Conservation (phyloP, 345 rosid genomes). For the Gossypium anomalum region DNA sequence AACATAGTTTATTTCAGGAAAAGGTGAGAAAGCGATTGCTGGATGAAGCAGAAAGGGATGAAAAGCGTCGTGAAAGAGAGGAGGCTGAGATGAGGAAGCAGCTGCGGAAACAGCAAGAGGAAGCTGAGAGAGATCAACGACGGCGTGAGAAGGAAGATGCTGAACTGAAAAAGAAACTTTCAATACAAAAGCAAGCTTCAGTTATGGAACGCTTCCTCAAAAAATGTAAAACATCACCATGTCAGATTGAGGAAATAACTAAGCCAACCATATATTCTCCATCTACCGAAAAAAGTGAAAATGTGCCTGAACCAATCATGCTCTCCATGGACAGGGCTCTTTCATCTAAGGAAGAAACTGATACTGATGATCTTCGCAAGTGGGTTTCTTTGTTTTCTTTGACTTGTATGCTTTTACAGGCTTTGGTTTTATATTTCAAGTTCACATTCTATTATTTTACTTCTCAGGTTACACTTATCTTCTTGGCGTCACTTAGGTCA, state of each 20-base stretch:
- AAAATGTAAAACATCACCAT: slow-evolving; percentile 41
- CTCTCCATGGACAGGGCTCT: slow-evolving; percentile 54
- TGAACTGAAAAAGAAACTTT: slow-evolving; percentile 52
- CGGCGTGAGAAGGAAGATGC: slow-evolving; percentile 73
- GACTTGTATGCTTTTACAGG: neutral
- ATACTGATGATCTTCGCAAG: slow-evolving; percentile 53
- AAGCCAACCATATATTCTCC: slow-evolving; percentile 21
- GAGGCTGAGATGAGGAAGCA: slow-evolving; percentile 59
- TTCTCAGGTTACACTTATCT: slow-evolving; percentile 60
- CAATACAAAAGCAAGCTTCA: slow-evolving; percentile 80
- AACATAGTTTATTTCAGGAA: slow-evolving; percentile 41
- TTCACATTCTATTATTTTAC: slow-evolving; percentile 15
- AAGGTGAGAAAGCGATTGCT: slow-evolving; percentile 60
- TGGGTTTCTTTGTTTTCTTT: slow-evolving; percentile 24
- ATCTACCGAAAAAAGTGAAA: slow-evolving; percentile 28
- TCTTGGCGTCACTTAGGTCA: slow-evolving; percentile 65
- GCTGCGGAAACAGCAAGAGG: slow-evolving; percentile 70
- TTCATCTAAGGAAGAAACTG: slow-evolving; percentile 41
- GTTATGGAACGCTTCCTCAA: slow-evolving; percentile 85
- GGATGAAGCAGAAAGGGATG: slow-evolving; percentile 52
- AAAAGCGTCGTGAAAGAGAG: slow-evolving; percentile 56
- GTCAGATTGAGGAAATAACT: slow-evolving; percentile 29
- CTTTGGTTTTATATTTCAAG: slow-evolving; percentile 14
- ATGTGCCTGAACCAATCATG: slow-evolving; percentile 37
- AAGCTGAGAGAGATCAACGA: slow-evolving; percentile 62